These are phyloP conservation scores for Penicillium chermesinum DNA, from an alignment of 495 filamentous ascomycete genomes.

Conservation along the genomic window DNA sequence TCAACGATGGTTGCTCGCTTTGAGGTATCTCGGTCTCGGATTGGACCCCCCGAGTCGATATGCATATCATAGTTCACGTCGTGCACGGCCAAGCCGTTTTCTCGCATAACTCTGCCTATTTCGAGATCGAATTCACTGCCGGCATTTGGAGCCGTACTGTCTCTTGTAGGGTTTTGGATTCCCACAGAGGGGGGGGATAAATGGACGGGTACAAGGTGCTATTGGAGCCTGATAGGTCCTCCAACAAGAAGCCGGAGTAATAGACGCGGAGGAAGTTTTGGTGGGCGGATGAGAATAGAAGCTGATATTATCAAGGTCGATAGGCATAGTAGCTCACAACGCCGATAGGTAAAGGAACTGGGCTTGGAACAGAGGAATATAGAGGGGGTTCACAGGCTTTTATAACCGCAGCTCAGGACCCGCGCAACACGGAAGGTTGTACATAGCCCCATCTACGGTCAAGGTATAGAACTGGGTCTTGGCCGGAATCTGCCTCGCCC, in stretches of 20 bases:
- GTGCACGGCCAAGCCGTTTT: not conserved
- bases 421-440: not conserved
- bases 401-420: not conserved
- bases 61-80: not conserved
- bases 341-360: not conserved
- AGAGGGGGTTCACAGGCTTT: not conserved
- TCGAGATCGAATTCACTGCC: not conserved
- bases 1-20: not conserved
- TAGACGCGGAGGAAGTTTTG: not conserved
- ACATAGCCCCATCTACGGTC: not conserved
- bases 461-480: not conserved
- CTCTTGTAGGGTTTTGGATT: not conserved
- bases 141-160: not conserved
- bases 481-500: not conserved
- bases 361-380: not conserved
- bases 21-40: not conserved
- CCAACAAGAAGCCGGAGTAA: not conserved
- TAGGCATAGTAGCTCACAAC: not conserved
- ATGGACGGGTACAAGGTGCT: not conserved
- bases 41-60: not conserved
- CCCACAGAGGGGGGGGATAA: not conserved
- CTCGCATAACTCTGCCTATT: not conserved
- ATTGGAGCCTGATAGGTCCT: not conserved
- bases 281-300: not conserved
- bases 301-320: not conserved